A percentile compares a stretch with the other conserved stretches of the same genome.
phyloP scores from a whole-genome alignment of 306 rosid species.

The Cucumis cinereus region DNA sequence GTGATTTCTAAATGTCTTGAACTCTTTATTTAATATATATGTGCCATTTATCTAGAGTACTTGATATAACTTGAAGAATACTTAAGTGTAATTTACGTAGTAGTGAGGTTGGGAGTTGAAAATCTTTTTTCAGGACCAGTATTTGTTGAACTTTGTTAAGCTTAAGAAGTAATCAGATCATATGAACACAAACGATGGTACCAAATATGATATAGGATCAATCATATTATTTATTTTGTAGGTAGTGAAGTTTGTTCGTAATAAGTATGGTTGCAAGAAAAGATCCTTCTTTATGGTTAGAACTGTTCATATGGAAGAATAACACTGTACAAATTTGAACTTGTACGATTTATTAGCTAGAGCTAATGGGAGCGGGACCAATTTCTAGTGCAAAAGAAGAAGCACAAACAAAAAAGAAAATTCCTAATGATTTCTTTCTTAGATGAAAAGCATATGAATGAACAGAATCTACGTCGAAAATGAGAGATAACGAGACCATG shows the following conservation, averaged over 20 bases:
- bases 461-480: background rate
- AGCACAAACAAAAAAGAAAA: background rate
- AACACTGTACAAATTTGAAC: background rate
- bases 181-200: background rate
- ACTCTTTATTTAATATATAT: background rate
- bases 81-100: background rate
- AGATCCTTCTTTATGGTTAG: background rate
- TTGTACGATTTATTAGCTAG: background rate
- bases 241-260: background rate
- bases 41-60: background rate
- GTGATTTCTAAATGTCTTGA: background rate
- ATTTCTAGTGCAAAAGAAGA: background rate
- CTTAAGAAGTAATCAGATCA: background rate
- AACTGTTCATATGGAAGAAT: background rate
- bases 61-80: background rate
- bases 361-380: background rate
- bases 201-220: background rate
- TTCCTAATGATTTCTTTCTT: background rate
- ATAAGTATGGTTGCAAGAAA: background rate
- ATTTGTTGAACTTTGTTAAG: background rate
- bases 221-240: background rate
- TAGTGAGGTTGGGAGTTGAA: background rate
- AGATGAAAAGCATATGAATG: background rate
- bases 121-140: background rate
- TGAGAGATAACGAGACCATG: background rate